These are phyloP conservation scores for Pythium monospermum DNA, from an alignment of 352 stramenopile species.

Conservation along the genomic window DNA sequence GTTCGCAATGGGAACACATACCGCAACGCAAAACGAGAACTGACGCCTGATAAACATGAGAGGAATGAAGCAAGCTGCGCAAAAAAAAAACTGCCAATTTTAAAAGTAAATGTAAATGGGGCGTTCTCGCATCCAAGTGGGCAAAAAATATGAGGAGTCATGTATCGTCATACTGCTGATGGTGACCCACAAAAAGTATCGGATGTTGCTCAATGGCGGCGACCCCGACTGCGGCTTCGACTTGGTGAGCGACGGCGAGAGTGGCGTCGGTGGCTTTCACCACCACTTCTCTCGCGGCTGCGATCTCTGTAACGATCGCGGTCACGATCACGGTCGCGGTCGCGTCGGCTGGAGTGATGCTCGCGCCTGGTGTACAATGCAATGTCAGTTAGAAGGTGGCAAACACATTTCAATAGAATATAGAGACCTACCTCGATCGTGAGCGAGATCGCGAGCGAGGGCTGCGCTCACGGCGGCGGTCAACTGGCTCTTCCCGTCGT, in stretches of 20 bases:
- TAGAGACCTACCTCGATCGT: constrained; percentile 13
- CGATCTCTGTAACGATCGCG: constrained; percentile 32
- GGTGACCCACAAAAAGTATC: background rate
- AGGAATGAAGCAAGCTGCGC: background rate
- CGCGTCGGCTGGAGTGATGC: constrained; percentile 14
- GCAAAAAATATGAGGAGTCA: too few species aligned
- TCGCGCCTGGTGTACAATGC: constrained; percentile 9
- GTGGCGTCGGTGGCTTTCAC: constrained; percentile 25
- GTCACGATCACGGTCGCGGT: constrained; percentile 8
- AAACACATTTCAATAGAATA: background rate
- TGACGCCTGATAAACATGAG: background rate
- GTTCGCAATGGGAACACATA: constrained; percentile 3
- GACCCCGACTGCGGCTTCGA: constrained; percentile 35
- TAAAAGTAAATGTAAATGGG: background rate
- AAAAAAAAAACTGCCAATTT: background rate
- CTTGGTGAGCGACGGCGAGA: constrained; percentile 32
- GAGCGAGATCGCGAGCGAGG: constrained; percentile 27
- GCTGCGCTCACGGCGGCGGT: constrained; percentile 16
- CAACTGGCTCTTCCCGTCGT: background rate
- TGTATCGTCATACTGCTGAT: constrained; percentile 5
- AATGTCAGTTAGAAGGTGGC: background rate
- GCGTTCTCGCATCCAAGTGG: too few species aligned
- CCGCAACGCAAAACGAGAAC: constrained; percentile 1
- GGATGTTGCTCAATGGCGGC: constrained; percentile 19
- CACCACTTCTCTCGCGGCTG: constrained; percentile 19